phyloP scores from a whole-genome alignment of 805 yeast genomes.

The Candida odintsovae region DNA sequence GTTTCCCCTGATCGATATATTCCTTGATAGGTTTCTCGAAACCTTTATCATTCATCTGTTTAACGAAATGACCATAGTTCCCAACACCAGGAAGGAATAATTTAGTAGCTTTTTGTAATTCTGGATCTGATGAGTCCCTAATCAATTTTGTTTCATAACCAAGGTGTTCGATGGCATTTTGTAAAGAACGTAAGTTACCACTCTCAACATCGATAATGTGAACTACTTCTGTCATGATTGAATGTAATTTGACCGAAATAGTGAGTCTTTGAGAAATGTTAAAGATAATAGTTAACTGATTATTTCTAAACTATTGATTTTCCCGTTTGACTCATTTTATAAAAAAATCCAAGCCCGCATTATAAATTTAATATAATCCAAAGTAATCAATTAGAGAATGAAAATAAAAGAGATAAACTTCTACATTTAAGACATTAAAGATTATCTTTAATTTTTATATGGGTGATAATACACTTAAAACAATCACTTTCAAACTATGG shows the following conservation, averaged over 20 bases:
- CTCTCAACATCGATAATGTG: conserved; percentile 88
- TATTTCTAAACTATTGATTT: no score
- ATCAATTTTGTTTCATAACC: conserved; percentile 69
- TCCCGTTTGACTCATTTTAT: not conserved
- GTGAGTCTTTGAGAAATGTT: no score
- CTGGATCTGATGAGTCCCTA: conserved; percentile 51
- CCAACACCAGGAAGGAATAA: conserved; percentile 96
- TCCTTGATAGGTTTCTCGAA: conserved; percentile 59
- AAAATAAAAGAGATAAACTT: no score
- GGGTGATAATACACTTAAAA: not conserved
- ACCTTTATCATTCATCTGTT: conserved; percentile 53
- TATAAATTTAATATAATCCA: no score
- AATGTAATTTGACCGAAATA: not conserved
- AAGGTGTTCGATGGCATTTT: conserved; percentile 74
- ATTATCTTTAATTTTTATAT: not conserved
- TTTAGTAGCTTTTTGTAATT: conserved; percentile 39
- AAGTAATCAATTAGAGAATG: not conserved
- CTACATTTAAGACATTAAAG: not conserved
- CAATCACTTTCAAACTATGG: not conserved
- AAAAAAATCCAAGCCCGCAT: not conserved
- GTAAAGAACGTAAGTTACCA: conserved; percentile 86
- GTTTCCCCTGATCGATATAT: conserved; percentile 72
- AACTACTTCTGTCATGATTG: conserved; percentile 25
- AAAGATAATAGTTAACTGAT: no score
- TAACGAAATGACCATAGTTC: conserved; percentile 90